Evolutionary conservation across 2,329 filamentous ascomycete genomes (phyloP), one percentile per base, ranked within the genome.

Genomic region (Phoma sp.): DNA sequence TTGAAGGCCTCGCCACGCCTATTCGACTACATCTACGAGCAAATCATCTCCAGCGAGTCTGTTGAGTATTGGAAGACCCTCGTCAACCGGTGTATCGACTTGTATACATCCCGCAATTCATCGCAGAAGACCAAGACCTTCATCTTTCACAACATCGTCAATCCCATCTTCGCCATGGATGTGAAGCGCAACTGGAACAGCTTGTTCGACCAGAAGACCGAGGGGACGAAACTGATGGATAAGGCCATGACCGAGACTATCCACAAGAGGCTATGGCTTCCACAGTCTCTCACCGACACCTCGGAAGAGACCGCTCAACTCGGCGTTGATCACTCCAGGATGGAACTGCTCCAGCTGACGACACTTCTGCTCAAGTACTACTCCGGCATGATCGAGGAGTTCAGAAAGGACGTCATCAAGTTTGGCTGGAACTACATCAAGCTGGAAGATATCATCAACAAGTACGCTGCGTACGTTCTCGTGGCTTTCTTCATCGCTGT

Each of bases 401-500:
- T 91, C 2, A 87, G 96, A 30, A 99, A 99, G 76, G 95, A 99
- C 61, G 93, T 99, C 58, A 99, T 99, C 70, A 98, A 97, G 76
- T 99, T 98, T 75, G 93, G 92, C 3, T 99, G 95, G 95, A 96
- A 93, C 15, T 98, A 96, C 71, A 99, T 99, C 67, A 70, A 71
- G 59, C 84, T 99, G n/a, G 96, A 99, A 69, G 95, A 99, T 74
- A 91, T 96, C 52, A 96, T 99, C 79, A 99, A 98, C 80, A 99
- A 99, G 75, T 95, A 98, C 73, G 95, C 93, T 0, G 93, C 95
- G 2, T 99, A 99, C 67, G 93, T 97, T 5, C 87, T 99, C 5
- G 96, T 99, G 57, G 92, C 91, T 2, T 99, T 97, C 76, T 99
- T 99, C 78, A 97, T 99, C 66, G 91, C 92, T 0, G 90, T 96